These are phyloP conservation scores for Quercus wislizeni DNA, from an alignment of 306 rosid species.

Conservation along the genomic window DNA sequence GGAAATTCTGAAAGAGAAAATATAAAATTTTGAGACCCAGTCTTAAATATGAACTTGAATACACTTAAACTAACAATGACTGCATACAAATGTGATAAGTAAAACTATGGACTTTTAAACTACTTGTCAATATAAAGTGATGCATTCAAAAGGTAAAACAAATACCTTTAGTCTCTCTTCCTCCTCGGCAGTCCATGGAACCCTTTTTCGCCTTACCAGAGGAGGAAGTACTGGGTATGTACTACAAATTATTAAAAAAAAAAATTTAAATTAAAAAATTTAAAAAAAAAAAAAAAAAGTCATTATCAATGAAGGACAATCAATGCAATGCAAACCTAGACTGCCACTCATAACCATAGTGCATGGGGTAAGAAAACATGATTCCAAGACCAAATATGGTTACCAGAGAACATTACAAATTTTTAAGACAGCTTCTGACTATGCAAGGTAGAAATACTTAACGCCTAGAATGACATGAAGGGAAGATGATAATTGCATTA, in stretches of 20 bases:
- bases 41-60: not conserved
- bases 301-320: not conserved
- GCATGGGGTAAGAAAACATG: not conserved
- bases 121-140: not conserved
- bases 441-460: conserved; percentile 11
- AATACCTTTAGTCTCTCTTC: conserved; percentile 56
- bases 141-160: not conserved
- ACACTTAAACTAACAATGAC: not conserved
- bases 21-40: not conserved
- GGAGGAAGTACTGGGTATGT: conserved; percentile 23
- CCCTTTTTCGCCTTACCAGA: conserved; percentile 32
- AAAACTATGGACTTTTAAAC: not conserved
- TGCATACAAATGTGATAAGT: not conserved
- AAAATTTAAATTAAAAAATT: not conserved
- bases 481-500: not conserved
- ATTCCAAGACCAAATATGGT: not conserved
- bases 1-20: not conserved
- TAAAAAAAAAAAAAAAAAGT: conserved; percentile 14
- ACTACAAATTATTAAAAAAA: conserved; percentile 39
- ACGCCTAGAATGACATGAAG: conserved; percentile 9
- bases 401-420: not conserved
- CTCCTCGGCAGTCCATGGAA: conserved; percentile 60
- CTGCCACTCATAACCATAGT: not conserved
- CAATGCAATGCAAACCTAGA: not conserved
- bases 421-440: conserved; percentile 8